Percentiles rank a stretch among this genome's conserved stretches.
phyloP scores from a whole-genome alignment of 2,329 filamentous ascomycete genomes.

The Aspergillus pseudoterreus region DNA sequence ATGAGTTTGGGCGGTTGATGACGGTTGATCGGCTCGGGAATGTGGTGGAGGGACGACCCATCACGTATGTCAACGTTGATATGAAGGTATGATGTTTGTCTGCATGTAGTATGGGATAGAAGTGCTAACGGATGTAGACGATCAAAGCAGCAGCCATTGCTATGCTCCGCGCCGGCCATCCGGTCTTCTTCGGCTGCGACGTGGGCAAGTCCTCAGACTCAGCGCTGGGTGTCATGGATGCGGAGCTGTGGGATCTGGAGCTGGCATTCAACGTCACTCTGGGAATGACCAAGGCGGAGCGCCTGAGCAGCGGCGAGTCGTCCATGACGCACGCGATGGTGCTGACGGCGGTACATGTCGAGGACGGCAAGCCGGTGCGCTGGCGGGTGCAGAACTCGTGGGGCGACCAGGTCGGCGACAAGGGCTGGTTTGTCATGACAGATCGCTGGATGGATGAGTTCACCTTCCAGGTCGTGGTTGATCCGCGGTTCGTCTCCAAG shows the following conservation, averaged over 20 bases:
- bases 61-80: constrained; percentile 80
- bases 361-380: constrained; percentile 62
- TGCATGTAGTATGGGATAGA: not conserved
- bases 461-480: constrained; percentile 81
- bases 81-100: constrained; percentile 44
- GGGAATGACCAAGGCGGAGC: constrained; percentile 70
- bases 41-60: constrained; percentile 68
- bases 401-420: constrained; percentile 65
- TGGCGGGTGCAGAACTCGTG: constrained; percentile 90
- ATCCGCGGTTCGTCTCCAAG: constrained; percentile 63
- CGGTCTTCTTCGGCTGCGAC: constrained; percentile 85
- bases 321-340: constrained; percentile 94
- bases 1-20: constrained; percentile 67
- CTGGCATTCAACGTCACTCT: constrained; percentile 77
- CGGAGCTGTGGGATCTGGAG: constrained; percentile 70
- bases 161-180: constrained; percentile 74
- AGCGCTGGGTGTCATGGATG: constrained; percentile 72
- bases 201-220: constrained; percentile 77
- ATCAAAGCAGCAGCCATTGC: constrained; percentile 71
- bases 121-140: constrained; percentile 29
- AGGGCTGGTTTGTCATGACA: constrained; percentile 88
- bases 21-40: constrained; percentile 79
- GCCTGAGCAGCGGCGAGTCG: constrained; percentile 69
- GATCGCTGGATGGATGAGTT: constrained; percentile 78
- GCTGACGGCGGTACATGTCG: constrained; percentile 77